Percentiles rank a stretch among this genome's conserved stretches.
Conservation (phyloP, 306 rosid genomes). For the Fragaria vesca region DNA sequence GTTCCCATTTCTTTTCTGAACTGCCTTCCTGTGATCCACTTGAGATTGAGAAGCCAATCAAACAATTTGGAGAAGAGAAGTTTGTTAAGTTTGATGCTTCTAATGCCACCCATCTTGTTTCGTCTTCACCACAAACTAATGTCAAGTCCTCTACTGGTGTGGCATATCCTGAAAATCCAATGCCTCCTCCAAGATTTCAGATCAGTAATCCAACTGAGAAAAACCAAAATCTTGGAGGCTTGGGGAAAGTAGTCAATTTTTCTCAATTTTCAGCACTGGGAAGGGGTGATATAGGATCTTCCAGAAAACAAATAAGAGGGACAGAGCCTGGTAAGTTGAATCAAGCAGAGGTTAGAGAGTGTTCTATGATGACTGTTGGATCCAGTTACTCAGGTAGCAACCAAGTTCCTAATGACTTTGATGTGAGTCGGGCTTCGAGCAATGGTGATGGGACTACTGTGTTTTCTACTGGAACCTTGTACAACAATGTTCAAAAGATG, state of each 20-base stretch:
- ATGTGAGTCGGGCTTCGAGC: constrained; percentile 46
- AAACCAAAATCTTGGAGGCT: constrained; percentile 28
- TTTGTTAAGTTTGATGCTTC: constrained; percentile 36
- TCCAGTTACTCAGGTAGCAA: constrained; percentile 80
- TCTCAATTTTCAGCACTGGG: constrained; percentile 36
- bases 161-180: constrained; percentile 43
- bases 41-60: constrained; percentile 44
- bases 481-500: constrained; percentile 37
- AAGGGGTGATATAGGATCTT: constrained; percentile 35
- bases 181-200: constrained; percentile 59
- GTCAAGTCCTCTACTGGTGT: constrained; percentile 35
- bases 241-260: constrained; percentile 38
- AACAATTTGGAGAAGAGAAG: constrained; percentile 45
- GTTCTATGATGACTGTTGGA: constrained; percentile 64
- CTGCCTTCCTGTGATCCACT: constrained; percentile 47
- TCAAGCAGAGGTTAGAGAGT: constrained; percentile 51
- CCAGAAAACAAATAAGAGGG: constrained; percentile 34
- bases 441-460: constrained; percentile 45
- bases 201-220: constrained; percentile 38
- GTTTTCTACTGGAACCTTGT: constrained; percentile 41
- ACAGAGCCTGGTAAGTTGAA: constrained; percentile 30
- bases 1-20: constrained; percentile 53
- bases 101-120: constrained; percentile 24
- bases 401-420: constrained; percentile 50
- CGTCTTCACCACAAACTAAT: constrained; percentile 30